Percentiles rank a stretch among this genome's conserved stretches.
These are phyloP conservation scores for Fistulina hepatica DNA, from an alignment of 1,284 basidiomycete species.

Conservation along the genomic window DNA sequence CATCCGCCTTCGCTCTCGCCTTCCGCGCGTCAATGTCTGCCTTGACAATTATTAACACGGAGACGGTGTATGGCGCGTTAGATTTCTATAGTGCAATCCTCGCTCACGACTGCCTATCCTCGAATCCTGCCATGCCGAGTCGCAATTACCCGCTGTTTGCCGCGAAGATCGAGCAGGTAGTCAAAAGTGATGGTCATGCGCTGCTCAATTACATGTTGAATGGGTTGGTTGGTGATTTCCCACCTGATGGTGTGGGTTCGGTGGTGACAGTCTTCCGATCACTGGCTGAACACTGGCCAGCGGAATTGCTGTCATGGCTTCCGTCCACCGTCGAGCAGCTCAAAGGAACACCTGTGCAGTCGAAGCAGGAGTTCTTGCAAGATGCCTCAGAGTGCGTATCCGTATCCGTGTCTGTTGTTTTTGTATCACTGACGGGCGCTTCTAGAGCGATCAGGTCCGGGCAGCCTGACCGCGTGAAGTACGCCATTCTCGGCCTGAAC, in stretches of 20 bases:
- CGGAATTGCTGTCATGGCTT: constrained; percentile 64
- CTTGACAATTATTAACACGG: constrained; percentile 70
- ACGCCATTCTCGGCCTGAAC: constrained; percentile 54
- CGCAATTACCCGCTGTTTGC: constrained; percentile 58
- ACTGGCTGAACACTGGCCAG: constrained; percentile 55
- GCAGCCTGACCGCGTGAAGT: constrained; percentile 72
- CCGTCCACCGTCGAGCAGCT: too few relatives aligned
- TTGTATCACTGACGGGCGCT: constrained; percentile 1
- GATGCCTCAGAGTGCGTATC: constrained; percentile 57
- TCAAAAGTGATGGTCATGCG: constrained; percentile 67
- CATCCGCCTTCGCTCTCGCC: constrained; percentile 62
- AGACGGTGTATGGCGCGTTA: constrained; percentile 72
- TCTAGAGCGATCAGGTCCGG: constrained; percentile 49
- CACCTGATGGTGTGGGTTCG: constrained; percentile 70
- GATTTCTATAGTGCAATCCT: constrained; percentile 71
- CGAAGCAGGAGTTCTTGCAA: constrained; percentile 66
- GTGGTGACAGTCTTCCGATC: constrained; percentile 74
- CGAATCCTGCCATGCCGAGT: constrained; percentile 33
- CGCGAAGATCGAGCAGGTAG: constrained; percentile 51
- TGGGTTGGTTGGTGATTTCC: constrained; percentile 80
- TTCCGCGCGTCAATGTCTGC: constrained; percentile 69
- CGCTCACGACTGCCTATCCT: constrained; percentile 57
- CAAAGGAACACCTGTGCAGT: constrained; percentile 56
- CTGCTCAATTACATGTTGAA: constrained; percentile 64
- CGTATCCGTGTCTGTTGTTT: background rate